A percentile compares a stretch with the other conserved stretches of the same genome.
Evolutionary conservation across 192 early-diverging fungal genomes (phyloP).

Genomic region (Mortierella claussenii): DNA sequence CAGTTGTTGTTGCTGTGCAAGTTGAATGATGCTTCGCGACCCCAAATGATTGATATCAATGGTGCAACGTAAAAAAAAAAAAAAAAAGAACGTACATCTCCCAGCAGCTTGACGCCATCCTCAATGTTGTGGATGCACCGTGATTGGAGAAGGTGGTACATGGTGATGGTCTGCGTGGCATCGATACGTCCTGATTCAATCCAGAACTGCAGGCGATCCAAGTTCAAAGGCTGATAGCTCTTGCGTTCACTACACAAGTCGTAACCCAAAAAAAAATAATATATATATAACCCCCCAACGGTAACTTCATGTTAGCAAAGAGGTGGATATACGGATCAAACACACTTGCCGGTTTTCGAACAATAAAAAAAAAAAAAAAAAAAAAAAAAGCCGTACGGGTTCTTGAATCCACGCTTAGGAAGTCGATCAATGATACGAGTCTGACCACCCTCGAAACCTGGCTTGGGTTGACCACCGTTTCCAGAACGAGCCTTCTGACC

Average conservation of each 20-base stretch:
- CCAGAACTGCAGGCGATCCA: conserved; percentile 94
- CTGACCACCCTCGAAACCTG: conserved; percentile 95
- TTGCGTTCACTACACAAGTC: conserved; percentile 68
- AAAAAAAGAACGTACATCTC: conserved; percentile 59
- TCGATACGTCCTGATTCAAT: conserved; percentile 88
- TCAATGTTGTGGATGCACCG: conserved; percentile 77
- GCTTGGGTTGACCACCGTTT: conserved; percentile 75
- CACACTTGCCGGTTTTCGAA: conserved; percentile 5
- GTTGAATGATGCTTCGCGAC: no score
- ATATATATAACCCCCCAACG: no score
- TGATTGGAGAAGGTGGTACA: conserved; percentile 76
- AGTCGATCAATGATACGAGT: conserved; percentile 83
- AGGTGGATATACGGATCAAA: no score
- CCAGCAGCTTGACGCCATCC: conserved; percentile 89
- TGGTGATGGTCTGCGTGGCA: conserved; percentile 80
- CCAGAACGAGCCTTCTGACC: conserved; percentile 87
- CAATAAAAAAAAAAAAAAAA: background rate
- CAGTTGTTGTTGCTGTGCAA: no score
- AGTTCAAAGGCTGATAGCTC: conserved; percentile 76
- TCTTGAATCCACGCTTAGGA: conserved; percentile 89
- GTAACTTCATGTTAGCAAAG: no score
- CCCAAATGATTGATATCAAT: background rate
- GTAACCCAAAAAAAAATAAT: conserved; percentile 1
- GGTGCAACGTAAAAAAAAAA: background rate
- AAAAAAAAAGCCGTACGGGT: conserved; percentile 52